Evolutionary conservation across 225 moss, liverwort and hornwort species (phyloP).

Genomic region (Lunularia cruciata): DNA sequence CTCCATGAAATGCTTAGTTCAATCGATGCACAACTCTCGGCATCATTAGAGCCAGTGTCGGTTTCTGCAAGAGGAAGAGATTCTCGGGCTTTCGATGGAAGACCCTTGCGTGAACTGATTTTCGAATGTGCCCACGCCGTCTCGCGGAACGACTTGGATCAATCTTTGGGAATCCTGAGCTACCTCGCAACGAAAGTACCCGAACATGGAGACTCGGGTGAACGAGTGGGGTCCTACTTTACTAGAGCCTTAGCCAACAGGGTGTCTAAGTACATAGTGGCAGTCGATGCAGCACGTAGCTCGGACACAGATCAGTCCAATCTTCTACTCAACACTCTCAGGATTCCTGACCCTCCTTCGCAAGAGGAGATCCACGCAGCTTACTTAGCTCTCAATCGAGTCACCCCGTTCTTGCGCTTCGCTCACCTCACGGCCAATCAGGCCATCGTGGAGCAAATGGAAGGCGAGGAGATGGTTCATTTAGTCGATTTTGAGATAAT

Average conservation of each 20-base stretch:
- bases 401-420: slow-evolving; percentile 87
- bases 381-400: slow-evolving; percentile 81
- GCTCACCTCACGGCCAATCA: slow-evolving; percentile 94
- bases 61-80: slow-evolving; percentile 42
- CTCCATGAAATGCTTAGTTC: slow-evolving; percentile 99
- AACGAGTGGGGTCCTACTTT: slow-evolving; percentile 76
- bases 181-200: slow-evolving; percentile 59
- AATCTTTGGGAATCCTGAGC: slow-evolving; percentile 61
- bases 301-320: slow-evolving; percentile 36
- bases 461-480: slow-evolving; percentile 75
- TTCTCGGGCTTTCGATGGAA: slow-evolving; percentile 52
- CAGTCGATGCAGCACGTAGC: slow-evolving; percentile 34
- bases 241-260: slow-evolving; percentile 72
- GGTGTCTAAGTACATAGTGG: slow-evolving; percentile 35
- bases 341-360: slow-evolving; percentile 45
- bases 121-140: slow-evolving; percentile 77
- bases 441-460: slow-evolving; percentile 84
- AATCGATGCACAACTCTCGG: slow-evolving; percentile 77
- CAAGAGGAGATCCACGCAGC: slow-evolving; percentile 72
- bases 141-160: slow-evolving; percentile 66
- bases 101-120: slow-evolving; percentile 73
- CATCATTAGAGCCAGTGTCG: slow-evolving; percentile 55
- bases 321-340: slow-evolving; percentile 19
- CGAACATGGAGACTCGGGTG: slow-evolving; percentile 71
- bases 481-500: slow-evolving; percentile 89